Conservation (phyloP, 108 stramenopile species). For the Stephanodiscus triporus region DNA sequence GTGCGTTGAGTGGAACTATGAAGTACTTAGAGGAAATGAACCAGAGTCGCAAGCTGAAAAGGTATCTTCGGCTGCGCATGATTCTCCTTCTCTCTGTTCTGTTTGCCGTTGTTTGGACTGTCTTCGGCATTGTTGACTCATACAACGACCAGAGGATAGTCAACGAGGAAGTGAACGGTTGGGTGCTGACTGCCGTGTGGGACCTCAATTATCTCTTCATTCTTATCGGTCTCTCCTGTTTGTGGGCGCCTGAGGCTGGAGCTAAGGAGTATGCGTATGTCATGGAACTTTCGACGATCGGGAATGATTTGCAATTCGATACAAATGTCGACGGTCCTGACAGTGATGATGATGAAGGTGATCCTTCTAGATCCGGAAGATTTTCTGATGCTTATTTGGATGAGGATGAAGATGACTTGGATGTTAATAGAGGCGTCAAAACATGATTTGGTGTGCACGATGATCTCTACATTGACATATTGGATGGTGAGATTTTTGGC, state of each 20-base stretch:
- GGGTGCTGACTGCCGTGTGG: constrained; percentile 75
- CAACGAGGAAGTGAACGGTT: constrained; percentile 63
- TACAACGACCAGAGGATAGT: constrained; percentile 70
- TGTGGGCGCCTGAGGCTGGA: constrained; percentile 82
- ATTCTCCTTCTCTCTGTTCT: constrained; percentile 82
- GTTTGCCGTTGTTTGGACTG: constrained; percentile 77
- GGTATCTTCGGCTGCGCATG: constrained; percentile 77
- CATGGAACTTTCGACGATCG: constrained; percentile 78
- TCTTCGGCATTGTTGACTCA: constrained; percentile 79
- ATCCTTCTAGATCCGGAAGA: constrained; percentile 1
- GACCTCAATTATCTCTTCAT: constrained; percentile 84
- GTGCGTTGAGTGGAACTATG: constrained; percentile 82
- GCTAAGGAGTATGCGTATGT: constrained; percentile 89
- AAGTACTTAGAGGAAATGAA: constrained; percentile 85
- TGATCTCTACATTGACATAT: not conserved
- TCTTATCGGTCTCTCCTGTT: constrained; percentile 65
- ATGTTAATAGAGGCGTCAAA: constrained; percentile 30
- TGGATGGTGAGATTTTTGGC: not conserved
- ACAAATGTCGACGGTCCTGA: constrained; percentile 50
- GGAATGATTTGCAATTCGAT: constrained; percentile 53
- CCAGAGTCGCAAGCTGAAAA: constrained; percentile 70
- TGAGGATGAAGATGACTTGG: constrained; percentile 27
- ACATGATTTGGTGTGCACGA: constrained; percentile 11
- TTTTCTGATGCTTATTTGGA: constrained; percentile 10
- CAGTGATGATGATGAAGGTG: constrained; percentile 55